Base-by-base conservation (phyloP, 495 filamentous ascomycete genomes). In the Aspergillus ostianus region DNA sequence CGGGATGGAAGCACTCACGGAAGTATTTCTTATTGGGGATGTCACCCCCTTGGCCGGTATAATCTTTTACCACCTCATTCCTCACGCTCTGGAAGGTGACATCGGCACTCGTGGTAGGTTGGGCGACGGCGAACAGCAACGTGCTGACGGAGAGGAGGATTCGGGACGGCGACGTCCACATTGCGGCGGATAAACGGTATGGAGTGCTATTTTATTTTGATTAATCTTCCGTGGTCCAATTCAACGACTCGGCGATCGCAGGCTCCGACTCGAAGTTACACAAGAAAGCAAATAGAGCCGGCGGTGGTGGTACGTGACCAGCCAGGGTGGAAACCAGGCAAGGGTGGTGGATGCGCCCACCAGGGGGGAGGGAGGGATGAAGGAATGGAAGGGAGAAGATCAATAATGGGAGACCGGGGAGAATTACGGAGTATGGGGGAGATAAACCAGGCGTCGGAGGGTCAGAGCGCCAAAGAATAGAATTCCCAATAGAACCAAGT, bases 1-100 rank as follows among this genome's bases (percentile, higher is more conserved):
- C 18, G 15, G 23, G 10, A 21, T 57, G 45, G 23, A 23, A 36
- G 15, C 7, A 79, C 84, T 73, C 68, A 87, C 83, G 79, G 67
- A 85, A 87, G 63, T 86, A 86, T 76, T 87, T 86, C 27, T 57
- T 44, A n/a, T 65, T 67, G 13, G 67, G 73, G 6, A 78, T 78
- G 66, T 82, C 78, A 4, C 74, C 73, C 32, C 64, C 67, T 55
- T 67, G 72, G 27, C 77, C 80, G 51, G 77, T 76, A 67, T 79
- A 80, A 47, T 82, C 77, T 51, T 80, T 76, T 45, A 70, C 75
- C 60, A 78, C 64, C 48, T 61, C 69, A 12, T 73, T 66, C 55
- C 79, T 67, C 51, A 81, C 76, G 44, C 73, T 75, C 59, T 75
- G 69, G 52, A 81, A 81, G 64, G 77, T 63, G 29, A 71, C 65